Evolutionary conservation across 2,329 filamentous ascomycete genomes (phyloP).

Genomic region (Diaporthe destruens): DNA sequence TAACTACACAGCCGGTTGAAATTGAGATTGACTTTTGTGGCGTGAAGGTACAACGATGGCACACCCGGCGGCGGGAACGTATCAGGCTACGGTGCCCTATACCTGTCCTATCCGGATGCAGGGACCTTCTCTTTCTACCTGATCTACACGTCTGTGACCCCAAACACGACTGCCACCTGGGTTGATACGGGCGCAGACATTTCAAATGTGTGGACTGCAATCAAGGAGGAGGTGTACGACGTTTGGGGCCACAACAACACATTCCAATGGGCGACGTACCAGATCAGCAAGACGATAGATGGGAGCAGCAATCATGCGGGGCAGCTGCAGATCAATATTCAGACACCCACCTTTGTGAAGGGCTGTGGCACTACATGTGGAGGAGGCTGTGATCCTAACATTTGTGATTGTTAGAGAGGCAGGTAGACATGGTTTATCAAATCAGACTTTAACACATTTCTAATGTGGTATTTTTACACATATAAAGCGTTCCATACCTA

Average conservation of each 20-base stretch:
- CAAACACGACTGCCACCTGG: constrained; percentile 31
- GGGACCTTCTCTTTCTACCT: constrained; percentile 28
- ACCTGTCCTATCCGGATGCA: not conserved
- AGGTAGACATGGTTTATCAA: not conserved
- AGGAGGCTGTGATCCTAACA: constrained; percentile 31
- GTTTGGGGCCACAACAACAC: constrained; percentile 3
- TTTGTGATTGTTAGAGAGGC: constrained; percentile 23
- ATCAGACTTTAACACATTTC: not conserved
- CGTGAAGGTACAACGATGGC: constrained; percentile 5
- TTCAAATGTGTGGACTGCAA: constrained; percentile 29
- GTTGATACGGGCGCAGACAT: constrained; percentile 30
- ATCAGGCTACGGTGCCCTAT: constrained; percentile 11
- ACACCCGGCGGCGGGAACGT: not conserved
- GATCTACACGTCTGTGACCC: constrained; percentile 19
- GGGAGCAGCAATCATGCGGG: constrained; percentile 24
- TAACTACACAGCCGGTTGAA: not conserved
- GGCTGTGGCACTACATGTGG: constrained; percentile 34
- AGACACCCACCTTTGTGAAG: constrained; percentile 32
- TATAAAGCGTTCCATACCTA: not conserved
- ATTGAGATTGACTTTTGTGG: not conserved
- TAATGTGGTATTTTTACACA: not conserved
- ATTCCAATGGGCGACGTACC: constrained; percentile 26
- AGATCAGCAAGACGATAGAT: constrained; percentile 25
- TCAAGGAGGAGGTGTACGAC: constrained; percentile 17
- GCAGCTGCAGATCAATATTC: constrained; percentile 26